Conservation (phyloP, 495 filamentous ascomycete genomes). For the Daldinia childiae region DNA sequence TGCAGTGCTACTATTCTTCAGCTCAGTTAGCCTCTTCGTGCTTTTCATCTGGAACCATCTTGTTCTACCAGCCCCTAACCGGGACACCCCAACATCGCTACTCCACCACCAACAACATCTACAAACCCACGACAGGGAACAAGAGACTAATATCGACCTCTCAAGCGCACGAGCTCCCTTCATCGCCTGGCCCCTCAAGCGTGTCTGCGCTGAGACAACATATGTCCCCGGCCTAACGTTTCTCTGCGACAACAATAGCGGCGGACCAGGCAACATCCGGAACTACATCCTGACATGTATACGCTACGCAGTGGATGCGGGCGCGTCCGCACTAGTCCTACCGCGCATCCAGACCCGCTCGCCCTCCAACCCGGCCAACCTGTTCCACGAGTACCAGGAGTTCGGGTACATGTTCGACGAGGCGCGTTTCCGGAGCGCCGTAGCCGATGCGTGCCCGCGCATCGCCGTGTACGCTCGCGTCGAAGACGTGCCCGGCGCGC, state of each 20-base stretch:
- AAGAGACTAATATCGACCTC: conserved; percentile 38
- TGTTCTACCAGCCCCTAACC: conserved; percentile 2
- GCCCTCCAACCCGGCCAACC: conserved; percentile 44
- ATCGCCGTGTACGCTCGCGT: conserved; percentile 50
- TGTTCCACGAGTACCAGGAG: conserved; percentile 44
- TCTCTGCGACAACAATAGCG: conserved; percentile 62
- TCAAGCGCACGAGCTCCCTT: conserved; percentile 53
- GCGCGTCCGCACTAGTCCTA: conserved; percentile 56
- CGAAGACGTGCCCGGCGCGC: conserved; percentile 52
- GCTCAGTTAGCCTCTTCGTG: background rate
- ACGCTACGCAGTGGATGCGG: conserved; percentile 60
- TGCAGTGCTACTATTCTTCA: background rate
- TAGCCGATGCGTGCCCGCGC: conserved; percentile 52
- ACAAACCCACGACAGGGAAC: background rate
- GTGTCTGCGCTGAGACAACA: conserved; percentile 54
- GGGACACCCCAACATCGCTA: background rate
- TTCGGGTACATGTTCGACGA: conserved; percentile 61
- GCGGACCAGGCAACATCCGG: conserved; percentile 62
- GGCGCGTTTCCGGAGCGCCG: conserved; percentile 49
- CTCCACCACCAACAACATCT: conserved; percentile 8
- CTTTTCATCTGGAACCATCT: conserved; percentile 5
- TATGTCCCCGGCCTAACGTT: conserved; percentile 55
- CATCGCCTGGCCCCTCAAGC: conserved; percentile 56
- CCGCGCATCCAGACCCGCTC: conserved; percentile 53
- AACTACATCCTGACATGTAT: conserved; percentile 63